Base-by-base conservation (phyloP, 352 stramenopile genomes). In the Globisporangium takayamanum region DNA sequence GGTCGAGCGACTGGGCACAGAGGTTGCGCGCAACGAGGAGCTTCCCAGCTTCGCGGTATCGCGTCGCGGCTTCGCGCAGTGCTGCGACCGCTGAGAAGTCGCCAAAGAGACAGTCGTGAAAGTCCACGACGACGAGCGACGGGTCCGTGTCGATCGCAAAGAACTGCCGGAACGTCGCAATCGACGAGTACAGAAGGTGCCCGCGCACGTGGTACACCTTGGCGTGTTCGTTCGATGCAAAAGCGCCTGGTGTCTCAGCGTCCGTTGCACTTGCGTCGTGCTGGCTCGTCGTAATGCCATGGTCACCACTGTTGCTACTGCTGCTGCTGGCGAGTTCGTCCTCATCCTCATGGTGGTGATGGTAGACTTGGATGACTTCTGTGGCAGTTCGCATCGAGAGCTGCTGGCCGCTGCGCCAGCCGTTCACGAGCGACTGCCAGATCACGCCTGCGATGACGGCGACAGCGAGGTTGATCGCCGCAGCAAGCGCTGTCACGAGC, bases 61-160 rank as follows among this genome's bases (percentile, higher is more conserved):
- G 74, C 46, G 78, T 72, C 3, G 78, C 76, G 45, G 76, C 74
- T 49, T 94, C 87, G 26, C 82, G 76, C 60, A 97, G 77, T 5
- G 83, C 89, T 14, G 74, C 84, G 36, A 87, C 83, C 14, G 84
- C 89, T 5, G 86, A 95, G 65, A 95, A 94, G 59, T 97, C 89
- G 28, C 75, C 75, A 36, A 97, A 81, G 1, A 77, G 57, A 50
- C 76, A 90, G 62, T 91, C 69, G 6, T 59, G 64, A 36, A 94
- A 74, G 62, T 96, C 87, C 5, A 97, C 49, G 44, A 96, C 68
- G 8, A 95, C 73, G 0, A 82, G 68, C 2, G 68, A 62, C 11
- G 86, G 83, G 57, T 95, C 86, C 4, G 79, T 50, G 2, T 72
- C 62, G 25, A 92, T 67, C 28, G 84, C 67, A 50, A 95, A 95